Conservation (phyloP, 441 rosid genomes). For the Theobroma grandiflorum region DNA sequence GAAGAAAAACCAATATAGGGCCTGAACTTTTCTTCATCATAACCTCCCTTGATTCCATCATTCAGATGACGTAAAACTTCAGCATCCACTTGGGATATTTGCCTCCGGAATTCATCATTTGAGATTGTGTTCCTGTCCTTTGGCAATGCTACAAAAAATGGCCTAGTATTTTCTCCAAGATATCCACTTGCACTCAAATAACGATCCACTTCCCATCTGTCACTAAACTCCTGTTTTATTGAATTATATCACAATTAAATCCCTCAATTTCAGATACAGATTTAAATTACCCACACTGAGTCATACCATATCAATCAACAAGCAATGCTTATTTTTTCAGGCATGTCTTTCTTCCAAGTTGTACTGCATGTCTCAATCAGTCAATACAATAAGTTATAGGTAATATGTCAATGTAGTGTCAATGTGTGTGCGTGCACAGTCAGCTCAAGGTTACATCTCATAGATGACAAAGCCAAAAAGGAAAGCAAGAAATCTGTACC, state of each 20-base stretch:
- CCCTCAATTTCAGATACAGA: neutral
- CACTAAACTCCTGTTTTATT: constrained; percentile 70
- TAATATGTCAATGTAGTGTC: neutral
- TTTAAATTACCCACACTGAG: neutral
- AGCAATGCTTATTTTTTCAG: neutral
- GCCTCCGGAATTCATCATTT: constrained; percentile 89
- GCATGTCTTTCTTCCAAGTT: neutral
- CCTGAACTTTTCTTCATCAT: constrained; percentile 86
- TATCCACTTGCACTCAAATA: constrained; percentile 94
- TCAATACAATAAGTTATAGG: neutral
- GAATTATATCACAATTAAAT: constrained; percentile 22
- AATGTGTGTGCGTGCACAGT: neutral
- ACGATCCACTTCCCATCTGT: constrained; percentile 91
- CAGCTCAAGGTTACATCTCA: constrained; percentile 2
- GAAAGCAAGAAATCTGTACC: constrained; percentile 45
- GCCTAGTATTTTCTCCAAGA: constrained; percentile 86
- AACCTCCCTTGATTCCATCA: constrained; percentile 86
- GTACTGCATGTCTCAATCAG: neutral
- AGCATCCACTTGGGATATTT: constrained; percentile 81
- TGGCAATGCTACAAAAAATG: constrained; percentile 89
- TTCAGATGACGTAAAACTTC: constrained; percentile 75
- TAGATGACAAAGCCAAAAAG: neutral
- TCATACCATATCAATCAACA: neutral
- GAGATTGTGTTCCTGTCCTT: constrained; percentile 80
- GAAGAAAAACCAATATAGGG: constrained; percentile 77